These are phyloP conservation scores for Fusarium concolor DNA, from an alignment of 2,329 filamentous ascomycete genomes.

Conservation along the genomic window DNA sequence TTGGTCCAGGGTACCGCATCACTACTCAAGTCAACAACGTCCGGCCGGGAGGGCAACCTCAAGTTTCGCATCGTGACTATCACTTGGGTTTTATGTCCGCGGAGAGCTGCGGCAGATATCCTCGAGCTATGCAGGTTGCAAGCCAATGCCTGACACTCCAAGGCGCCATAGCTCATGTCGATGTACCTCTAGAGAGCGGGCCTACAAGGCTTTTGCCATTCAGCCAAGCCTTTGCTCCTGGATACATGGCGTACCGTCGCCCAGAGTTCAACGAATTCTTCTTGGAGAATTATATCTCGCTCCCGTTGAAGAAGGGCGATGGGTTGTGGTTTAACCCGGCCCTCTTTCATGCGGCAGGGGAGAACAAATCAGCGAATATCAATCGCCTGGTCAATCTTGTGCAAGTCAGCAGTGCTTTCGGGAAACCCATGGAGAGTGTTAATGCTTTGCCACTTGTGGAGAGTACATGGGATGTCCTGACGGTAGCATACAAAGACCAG, in stretches of 20 bases:
- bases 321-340: constrained; percentile 74
- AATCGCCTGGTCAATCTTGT: constrained; percentile 70
- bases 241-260: constrained; percentile 68
- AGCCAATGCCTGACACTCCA: constrained; percentile 71
- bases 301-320: constrained; percentile 67
- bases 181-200: constrained; percentile 68
- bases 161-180: constrained; percentile 71
- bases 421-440: constrained; percentile 72
- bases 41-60: constrained; percentile 66
- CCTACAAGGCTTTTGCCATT: constrained; percentile 72
- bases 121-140: constrained; percentile 63
- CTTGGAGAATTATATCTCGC: constrained; percentile 61
- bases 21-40: constrained; percentile 74
- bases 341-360: constrained; percentile 71
- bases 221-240: constrained; percentile 66
- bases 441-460: constrained; percentile 63
- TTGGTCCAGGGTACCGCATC: constrained; percentile 69
- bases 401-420: constrained; percentile 71
- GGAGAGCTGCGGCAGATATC: constrained; percentile 59
- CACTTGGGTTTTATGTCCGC: constrained; percentile 71
- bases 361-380: constrained; percentile 61
- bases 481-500: constrained; percentile 47
- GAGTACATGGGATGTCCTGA: constrained; percentile 57
- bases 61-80: constrained; percentile 71
- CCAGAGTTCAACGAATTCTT: constrained; percentile 67